These are phyloP conservation scores for Solanum rostratum DNA, from an alignment of 257 asterid species.

Conservation along the genomic window DNA sequence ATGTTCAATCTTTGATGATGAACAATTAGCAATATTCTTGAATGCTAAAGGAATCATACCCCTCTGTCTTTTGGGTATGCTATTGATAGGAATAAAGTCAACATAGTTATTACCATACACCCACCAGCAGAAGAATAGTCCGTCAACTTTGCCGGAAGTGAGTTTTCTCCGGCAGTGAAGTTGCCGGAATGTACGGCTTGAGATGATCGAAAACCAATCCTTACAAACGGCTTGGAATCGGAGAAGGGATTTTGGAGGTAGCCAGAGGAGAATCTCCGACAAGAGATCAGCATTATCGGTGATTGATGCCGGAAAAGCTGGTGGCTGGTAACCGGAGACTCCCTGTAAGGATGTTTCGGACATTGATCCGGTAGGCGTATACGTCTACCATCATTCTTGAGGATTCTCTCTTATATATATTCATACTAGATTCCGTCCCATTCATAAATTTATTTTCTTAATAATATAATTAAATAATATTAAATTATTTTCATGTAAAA, in stretches of 20 bases:
- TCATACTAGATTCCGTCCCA: too few relatives aligned
- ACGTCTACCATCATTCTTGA: too few relatives aligned
- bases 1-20: neutral
- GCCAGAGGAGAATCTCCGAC: neutral
- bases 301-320: neutral
- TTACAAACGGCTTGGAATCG: conserved; percentile 2
- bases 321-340: neutral
- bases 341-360: neutral
- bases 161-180: neutral
- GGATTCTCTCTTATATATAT: too few relatives aligned
- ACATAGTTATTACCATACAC: neutral
- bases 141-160: neutral
- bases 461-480: too few relatives aligned
- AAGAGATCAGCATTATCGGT: neutral
- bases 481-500: too few relatives aligned
- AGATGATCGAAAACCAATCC: neutral
- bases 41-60: neutral
- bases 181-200: neutral
- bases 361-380: too few relatives aligned
- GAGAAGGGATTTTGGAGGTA: conserved; percentile 10
- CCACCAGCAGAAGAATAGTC: neutral
- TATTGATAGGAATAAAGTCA: neutral
- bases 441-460: too few relatives aligned
- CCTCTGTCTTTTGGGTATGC: neutral
- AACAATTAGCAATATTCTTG: neutral